These are phyloP conservation scores for Histomonas meleagridis DNA, from an alignment of 208 protist species.

Conservation along the genomic window DNA sequence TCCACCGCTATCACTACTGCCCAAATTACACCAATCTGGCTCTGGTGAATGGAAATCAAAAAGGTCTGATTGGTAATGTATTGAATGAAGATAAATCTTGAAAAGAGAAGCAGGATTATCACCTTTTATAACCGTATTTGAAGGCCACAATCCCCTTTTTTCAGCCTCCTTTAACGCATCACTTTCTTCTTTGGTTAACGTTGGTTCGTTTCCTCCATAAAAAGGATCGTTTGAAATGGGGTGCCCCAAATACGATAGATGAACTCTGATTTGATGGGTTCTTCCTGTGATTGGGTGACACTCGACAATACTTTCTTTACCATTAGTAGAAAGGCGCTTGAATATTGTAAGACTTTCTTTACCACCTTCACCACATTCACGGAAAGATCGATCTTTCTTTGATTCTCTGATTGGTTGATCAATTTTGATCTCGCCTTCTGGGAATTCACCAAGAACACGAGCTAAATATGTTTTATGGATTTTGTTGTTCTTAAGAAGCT, in stretches of 20 bases:
- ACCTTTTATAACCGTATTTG: neutral
- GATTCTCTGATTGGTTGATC: neutral
- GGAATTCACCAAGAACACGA: slow-evolving; percentile 19
- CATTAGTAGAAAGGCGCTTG: neutral
- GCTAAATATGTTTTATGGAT: slow-evolving; percentile 31
- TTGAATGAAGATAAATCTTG: slow-evolving; percentile 4
- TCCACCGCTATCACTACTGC: too few relatives aligned
- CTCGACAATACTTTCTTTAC: slow-evolving; percentile 54
- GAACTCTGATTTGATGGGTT: slow-evolving; percentile 75
- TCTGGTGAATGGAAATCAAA: neutral
- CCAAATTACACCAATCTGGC: neutral
- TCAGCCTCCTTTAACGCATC: neutral
- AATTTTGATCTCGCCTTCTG: neutral
- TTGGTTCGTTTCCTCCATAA: slow-evolving; percentile 49
- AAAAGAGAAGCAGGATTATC: neutral
- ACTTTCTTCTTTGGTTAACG: neutral
- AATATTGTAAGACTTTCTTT: neutral
- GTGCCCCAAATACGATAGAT: slow-evolving; percentile 64
- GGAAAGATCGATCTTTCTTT: neutral
- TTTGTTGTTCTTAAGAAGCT: neutral
- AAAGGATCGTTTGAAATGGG: slow-evolving; percentile 65
- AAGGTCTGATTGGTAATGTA: neutral
- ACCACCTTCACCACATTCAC: neutral
- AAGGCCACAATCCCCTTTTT: neutral
- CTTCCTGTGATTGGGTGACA: slow-evolving; percentile 67